A percentile compares a stretch with the other conserved stretches of the same genome.
Evolutionary conservation across 1,284 basidiomycete genomes (phyloP).

Genomic region (Apiotrichum mycotoxinovorans): DNA sequence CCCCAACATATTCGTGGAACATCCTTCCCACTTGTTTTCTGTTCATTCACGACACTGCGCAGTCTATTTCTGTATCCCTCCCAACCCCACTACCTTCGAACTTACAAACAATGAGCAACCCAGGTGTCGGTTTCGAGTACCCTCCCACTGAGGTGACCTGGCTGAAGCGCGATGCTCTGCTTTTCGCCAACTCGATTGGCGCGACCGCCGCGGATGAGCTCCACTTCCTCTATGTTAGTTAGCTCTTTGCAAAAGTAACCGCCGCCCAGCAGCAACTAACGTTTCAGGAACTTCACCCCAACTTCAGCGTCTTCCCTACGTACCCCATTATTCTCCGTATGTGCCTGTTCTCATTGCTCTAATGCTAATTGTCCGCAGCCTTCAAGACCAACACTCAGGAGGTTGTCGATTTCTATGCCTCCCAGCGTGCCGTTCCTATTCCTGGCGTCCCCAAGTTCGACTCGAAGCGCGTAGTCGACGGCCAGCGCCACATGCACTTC

Average conservation of each 20-base stretch:
- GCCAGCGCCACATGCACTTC: conserved; percentile 20
- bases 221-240: conserved; percentile 19
- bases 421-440: conserved; percentile 11
- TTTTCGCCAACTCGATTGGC: conserved; percentile 24
- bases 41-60: background rate
- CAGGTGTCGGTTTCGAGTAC: conserved; percentile 18
- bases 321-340: conserved; percentile 21
- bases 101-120: conserved; percentile 9
- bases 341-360: background rate
- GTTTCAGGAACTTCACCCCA: conserved; percentile 18
- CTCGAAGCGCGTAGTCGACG: conserved; percentile 17
- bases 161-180: conserved; percentile 20
- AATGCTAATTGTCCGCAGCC: conserved; percentile 1
- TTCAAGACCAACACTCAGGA: conserved; percentile 19
- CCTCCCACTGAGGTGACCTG: conserved; percentile 11
- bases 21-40: no score
- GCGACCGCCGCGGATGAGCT: conserved; percentile 18
- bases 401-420: conserved; percentile 20
- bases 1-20: no score
- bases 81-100: background rate
- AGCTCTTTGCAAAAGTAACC: no score
- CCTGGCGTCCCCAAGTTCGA: conserved; percentile 20
- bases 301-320: conserved; percentile 20
- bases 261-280: no score
- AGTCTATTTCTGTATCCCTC: background rate